These are phyloP conservation scores for Zangia roseola DNA, from an alignment of 768 basidiomycete species.

Conservation along the genomic window DNA sequence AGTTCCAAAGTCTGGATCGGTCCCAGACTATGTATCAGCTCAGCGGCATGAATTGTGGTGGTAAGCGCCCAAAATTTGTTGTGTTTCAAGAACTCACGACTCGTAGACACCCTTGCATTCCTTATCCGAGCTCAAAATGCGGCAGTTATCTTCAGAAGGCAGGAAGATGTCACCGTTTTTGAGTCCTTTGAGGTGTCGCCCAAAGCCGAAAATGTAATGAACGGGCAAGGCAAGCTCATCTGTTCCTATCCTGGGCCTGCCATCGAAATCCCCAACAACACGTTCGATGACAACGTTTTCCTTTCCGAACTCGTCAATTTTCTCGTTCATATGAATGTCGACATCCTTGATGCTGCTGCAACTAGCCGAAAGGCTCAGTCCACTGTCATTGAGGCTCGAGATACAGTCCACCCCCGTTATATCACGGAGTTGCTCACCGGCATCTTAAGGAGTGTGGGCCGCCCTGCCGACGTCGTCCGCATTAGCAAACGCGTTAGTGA, in stretches of 20 bases:
- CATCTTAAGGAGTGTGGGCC: constrained; percentile 42
- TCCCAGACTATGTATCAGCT: constrained; percentile 7
- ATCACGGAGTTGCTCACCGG: constrained; percentile 49
- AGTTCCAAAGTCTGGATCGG: constrained; percentile 11
- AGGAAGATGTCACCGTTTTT: constrained; percentile 30
- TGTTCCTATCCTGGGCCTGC: constrained; percentile 49
- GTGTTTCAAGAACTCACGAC: background rate
- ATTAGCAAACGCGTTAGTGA: constrained; percentile 46
- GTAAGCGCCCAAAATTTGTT: constrained; percentile 1
- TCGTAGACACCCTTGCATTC: constrained; percentile 37
- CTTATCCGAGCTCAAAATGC: constrained; percentile 49
- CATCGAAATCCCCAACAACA: constrained; percentile 32
- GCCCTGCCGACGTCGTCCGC: constrained; percentile 27
- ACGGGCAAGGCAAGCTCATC: constrained; percentile 40
- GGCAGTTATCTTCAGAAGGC: constrained; percentile 40
- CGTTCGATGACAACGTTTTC: constrained; percentile 31
- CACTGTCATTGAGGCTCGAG: constrained; percentile 36
- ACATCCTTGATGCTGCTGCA: constrained; percentile 35
- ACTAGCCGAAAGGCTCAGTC: constrained; percentile 39
- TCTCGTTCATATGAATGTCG: constrained; percentile 34
- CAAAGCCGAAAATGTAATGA: constrained; percentile 34
- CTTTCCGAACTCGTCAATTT: constrained; percentile 37
- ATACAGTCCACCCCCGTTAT: constrained; percentile 44
- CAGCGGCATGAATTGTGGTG: constrained; percentile 10
- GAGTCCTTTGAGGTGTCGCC: constrained; percentile 50